Evolutionary conservation across 129 eudicot species (phyloP), one percentile per base, ranked within the genome.

Genomic region (Escallonia herrerae): DNA sequence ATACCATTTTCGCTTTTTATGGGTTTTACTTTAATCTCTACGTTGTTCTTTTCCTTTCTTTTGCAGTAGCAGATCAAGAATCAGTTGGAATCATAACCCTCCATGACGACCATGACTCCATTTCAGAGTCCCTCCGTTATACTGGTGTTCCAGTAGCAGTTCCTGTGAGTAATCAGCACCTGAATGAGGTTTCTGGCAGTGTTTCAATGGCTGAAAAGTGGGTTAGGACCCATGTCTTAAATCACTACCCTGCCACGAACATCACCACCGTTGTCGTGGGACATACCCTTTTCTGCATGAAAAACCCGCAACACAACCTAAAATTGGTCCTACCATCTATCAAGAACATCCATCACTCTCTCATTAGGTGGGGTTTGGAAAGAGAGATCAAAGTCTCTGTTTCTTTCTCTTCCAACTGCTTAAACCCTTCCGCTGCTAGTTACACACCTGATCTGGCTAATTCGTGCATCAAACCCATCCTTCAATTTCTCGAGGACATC

Each of bases 351-450:
- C 60, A 82, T 57, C 69, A 87, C 56, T 73, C 95, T 59, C 97
- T 91, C 58, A 83, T 80, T 10, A 75, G 97, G 62, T 91, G 97
- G 97, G 97, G 95, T 70, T 80, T 91, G 66, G 79, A 87, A 40
- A 78, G 60, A 37, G 84, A 85, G 5, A 91, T 91, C 56, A 85
- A 82, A 67, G 89, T 84, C 11, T 78, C 96, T 6, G 79, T 84
- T 75, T 79, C 87, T 15, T 47, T 91, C 55, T 78, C 89, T n/a
- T 59, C 60, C 41, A 64, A 51, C 60, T 91, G 97, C 44, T 68
- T 87, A 12, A 74, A 69, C 46, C 60, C 67, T 6, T 5, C 65
- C 5, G 49, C 74, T 56, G 68, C 40, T 44, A 48, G 45, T 0
- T 62, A 60, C 69, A 63, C 59, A 40, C 60, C 8, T 42, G 77